Percentiles rank a stretch among this genome's conserved stretches.
Evolutionary conservation across 2,329 filamentous ascomycete genomes (phyloP).

Genomic region (Pseudogymnoascus verrucosus): DNA sequence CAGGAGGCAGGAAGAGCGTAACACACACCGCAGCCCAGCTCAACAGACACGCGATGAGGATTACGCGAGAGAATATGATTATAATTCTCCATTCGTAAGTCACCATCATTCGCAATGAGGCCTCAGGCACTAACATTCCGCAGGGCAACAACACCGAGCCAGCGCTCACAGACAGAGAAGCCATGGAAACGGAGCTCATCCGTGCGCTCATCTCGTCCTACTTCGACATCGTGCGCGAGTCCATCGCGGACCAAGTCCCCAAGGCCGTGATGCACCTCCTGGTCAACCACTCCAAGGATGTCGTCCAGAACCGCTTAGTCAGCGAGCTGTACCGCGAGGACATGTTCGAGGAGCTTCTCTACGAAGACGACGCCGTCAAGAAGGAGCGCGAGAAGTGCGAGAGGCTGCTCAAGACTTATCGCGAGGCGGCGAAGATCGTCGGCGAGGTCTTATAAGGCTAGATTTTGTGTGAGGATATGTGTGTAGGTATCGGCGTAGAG

Average conservation of each 20-base stretch:
- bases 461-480: conserved; percentile 2
- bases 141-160: conserved; percentile 63
- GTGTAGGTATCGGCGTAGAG: conserved; percentile 7
- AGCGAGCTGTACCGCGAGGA: conserved; percentile 91
- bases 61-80: conserved; percentile 33
- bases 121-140: conserved; percentile 16
- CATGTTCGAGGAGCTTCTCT: conserved; percentile 84
- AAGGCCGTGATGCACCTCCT: conserved; percentile 98
- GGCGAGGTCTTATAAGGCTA: conserved; percentile 73
- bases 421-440: conserved; percentile 96
- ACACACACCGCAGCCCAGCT: conserved; percentile 34
- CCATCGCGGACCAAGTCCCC: conserved; percentile 96
- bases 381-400: conserved; percentile 98
- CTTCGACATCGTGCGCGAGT: conserved; percentile 98
- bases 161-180: conserved; percentile 87
- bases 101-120: conserved; percentile 2
- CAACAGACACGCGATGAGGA: conserved; percentile 41
- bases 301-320: conserved; percentile 92
- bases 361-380: conserved; percentile 96
- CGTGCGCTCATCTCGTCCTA: conserved; percentile 94
- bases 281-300: conserved; percentile 97
- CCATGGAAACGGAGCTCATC: conserved; percentile 95
- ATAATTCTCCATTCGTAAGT: conserved; percentile 41
- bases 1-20: conserved; percentile 54
- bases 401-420: conserved; percentile 88